Evolutionary conservation across 768 basidiomycete genomes (phyloP), one percentile per base, ranked within the genome.

Genomic region (Dioszegia hungarica): DNA sequence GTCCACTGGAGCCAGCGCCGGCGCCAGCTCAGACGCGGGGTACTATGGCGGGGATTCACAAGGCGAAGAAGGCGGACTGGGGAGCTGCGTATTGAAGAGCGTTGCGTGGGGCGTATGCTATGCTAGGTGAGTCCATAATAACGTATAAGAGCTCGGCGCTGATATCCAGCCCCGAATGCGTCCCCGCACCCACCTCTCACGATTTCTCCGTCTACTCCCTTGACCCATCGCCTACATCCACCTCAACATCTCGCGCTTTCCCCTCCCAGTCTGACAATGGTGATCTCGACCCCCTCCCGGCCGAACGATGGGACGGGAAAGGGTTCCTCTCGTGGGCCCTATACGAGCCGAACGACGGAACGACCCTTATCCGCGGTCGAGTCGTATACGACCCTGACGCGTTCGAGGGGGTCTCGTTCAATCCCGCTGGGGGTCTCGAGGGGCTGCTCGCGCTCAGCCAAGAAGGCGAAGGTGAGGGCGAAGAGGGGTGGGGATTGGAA

Each of bases 121-220:
- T 61, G 67, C 71, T 19, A 70, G 68, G 71, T 72, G 27, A 46
- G 61, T 54, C 11, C 1, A 19, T 1, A 19, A 14, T 8, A n/a
- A 38, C 27, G 39, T 45, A 24, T 31, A 11, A 19, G 46, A 14
- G 20, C 31, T 17, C 11, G 9, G 12, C 14, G 31, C 56, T 54
- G 51, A 43, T 12, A 17, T 2, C 11, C 38, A 73, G 71, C 52
- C 71, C 71, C 40, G 71, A 73, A 56, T 68, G 68, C 41, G 59
- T 70, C n/a, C 71, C 71, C 9, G 57, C 64, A 24, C n/a, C 57
- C 3, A 39, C 49, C 6, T 39, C 54, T 12, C 59, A 66, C 25
- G 71, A 73, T 44, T 73, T 64, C 59, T 68, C 68, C 19, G 61
- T 73, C 22, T 73, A 73, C 66, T 62, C 63, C 39, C 60, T 70